Evolutionary conservation across 768 basidiomycete species (phyloP), one percentile per base, ranked within the genome.

Genomic region (Mycena galopus): DNA sequence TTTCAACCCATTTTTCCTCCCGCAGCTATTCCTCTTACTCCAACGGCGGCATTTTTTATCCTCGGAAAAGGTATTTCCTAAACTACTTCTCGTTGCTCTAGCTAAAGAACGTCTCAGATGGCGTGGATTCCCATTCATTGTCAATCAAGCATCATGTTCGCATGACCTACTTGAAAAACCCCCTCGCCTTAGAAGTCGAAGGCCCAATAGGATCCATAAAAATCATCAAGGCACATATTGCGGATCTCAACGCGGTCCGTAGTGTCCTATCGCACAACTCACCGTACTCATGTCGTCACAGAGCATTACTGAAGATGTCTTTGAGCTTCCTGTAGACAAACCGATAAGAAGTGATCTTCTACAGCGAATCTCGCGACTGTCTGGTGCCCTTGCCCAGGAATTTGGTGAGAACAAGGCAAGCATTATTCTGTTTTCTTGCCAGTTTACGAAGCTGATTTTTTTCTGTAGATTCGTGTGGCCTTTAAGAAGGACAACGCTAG

Each of bases 311-410:
- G 78, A 83, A 61, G 81, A 85, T 50, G 74, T 75, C 12, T 79
- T 86, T 50, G 68, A 83, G 65, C 80, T 92, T 17, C 91, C 91
- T 12, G 81, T 85, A 5, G 78, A 81, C 30, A 77, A 76, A 53
- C 79, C 82, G n/a, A 76, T 93, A 47, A 81, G 79, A 0, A 75
- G 81, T 12, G 87, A 88, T 65, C 72, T 89, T n/a, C 75, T 92
- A 25, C 89, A 90, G 71, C 86, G 85, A 30, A 89, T 95, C 70
- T 95, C 94, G n/a, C 90, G 92, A 63, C 67, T 89, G 23, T 86
- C 92, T 9, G 90, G 89, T 53, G 93, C 91, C 5, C 90, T 91
- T 73, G 79, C 90, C 6, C 91, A 93, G 77, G 86, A 85, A 69
- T 76, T 84, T 30, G 86, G 85, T 50, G 81, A 83, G 64, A 86